Evolutionary conservation across 345 rosid species (phyloP).

Genomic region (Melastoma malabathricum): DNA sequence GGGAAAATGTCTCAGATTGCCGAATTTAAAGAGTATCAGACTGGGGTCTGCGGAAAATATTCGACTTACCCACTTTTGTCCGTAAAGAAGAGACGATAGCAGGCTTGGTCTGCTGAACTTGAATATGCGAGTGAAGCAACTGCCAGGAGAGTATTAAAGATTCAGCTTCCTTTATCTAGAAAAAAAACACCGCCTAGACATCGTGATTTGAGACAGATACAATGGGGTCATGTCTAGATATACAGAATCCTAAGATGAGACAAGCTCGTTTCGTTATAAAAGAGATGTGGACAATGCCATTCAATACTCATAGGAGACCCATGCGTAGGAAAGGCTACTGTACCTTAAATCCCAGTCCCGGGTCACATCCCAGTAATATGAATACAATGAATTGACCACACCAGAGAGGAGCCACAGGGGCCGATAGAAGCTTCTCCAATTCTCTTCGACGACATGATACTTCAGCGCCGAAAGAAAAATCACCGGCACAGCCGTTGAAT

Average conservation of each 20-base stretch:
- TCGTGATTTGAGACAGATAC: not conserved
- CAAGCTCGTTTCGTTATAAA: not conserved
- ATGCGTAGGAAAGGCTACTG: not conserved
- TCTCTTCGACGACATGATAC: conserved; percentile 59
- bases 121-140: conserved; percentile 81
- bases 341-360: conserved; percentile 98
- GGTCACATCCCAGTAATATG: conserved; percentile 91
- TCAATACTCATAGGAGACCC: not conserved
- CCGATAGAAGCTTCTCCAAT: conserved; percentile 68
- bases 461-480: conserved; percentile 39
- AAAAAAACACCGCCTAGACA: not conserved
- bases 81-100: conserved; percentile 40
- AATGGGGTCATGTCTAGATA: not conserved
- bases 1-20: not conserved
- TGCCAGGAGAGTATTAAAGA: conserved; percentile 9
- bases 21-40: not conserved
- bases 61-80: conserved; percentile 70
- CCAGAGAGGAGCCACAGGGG: conserved; percentile 87
- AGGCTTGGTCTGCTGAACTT: conserved; percentile 55
- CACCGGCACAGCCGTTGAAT: too few relatives aligned
- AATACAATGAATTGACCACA: conserved; percentile 70
- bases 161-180: not conserved
- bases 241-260: too few relatives aligned
- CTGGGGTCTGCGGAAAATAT: not conserved
- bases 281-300: not conserved